phyloP scores from a whole-genome alignment of 345 rosid genomes.

The thale cress (Arabidopsis thaliana) region DNA sequence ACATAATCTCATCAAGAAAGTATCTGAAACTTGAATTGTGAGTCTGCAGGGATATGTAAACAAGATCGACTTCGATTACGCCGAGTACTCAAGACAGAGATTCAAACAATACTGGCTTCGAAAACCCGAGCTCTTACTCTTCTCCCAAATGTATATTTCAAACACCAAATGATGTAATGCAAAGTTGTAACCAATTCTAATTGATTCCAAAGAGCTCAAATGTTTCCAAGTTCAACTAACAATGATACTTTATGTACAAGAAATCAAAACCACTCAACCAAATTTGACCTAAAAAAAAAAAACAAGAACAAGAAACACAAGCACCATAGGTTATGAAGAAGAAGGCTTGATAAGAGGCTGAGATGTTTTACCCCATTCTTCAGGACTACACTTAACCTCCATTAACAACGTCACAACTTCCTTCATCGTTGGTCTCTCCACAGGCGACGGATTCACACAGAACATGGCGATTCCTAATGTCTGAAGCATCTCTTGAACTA shows the following conservation, averaged over 20 bases:
- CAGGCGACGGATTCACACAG: slow-evolving; percentile 89
- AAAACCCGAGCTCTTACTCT: slow-evolving; percentile 41
- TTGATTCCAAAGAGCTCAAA: neutral
- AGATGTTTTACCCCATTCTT: slow-evolving; percentile 90
- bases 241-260: slow-evolving; percentile 66
- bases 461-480: slow-evolving; percentile 93
- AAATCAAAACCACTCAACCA: slow-evolving; percentile 40
- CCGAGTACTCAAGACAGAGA: slow-evolving; percentile 62
- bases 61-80: slow-evolving; percentile 57
- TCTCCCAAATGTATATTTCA: neutral
- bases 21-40: too few species aligned
- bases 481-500: slow-evolving; percentile 96
- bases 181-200: slow-evolving; percentile 22
- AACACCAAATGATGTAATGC: slow-evolving; percentile 6
- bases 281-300: slow-evolving; percentile 19
- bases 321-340: slow-evolving; percentile 49
- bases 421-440: slow-evolving; percentile 91
- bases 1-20: neutral
- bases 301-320: slow-evolving; percentile 37
- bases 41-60: slow-evolving; percentile 48
- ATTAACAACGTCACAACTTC: slow-evolving; percentile 87
- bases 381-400: slow-evolving; percentile 91
- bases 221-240: slow-evolving; percentile 29
- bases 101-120: slow-evolving; percentile 57
- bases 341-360: slow-evolving; percentile 91